Conservation (phyloP, 805 yeast species). For the Ogataea philodendri region DNA sequence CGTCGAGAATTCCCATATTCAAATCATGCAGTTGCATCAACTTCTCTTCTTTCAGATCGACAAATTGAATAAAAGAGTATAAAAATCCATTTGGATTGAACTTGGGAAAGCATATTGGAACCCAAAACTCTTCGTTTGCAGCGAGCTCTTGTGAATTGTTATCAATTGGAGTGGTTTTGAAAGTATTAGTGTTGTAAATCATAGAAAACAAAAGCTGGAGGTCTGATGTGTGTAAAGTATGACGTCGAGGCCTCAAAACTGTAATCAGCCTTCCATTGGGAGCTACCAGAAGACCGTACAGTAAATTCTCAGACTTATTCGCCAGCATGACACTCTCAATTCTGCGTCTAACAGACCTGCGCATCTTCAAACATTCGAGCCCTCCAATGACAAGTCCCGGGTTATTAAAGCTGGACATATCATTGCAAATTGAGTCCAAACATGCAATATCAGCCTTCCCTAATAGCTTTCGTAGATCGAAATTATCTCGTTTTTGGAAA, state of each 20-base stretch:
- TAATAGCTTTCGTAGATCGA: constrained; percentile 73
- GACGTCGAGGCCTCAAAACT: constrained; percentile 72
- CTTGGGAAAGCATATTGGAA: constrained; percentile 88
- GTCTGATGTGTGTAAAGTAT: constrained; percentile 79
- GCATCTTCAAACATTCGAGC: constrained; percentile 58
- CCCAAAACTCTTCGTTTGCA: constrained; percentile 77
- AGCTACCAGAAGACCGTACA: constrained; percentile 74
- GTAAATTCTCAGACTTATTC: constrained; percentile 50
- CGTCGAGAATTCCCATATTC: constrained; percentile 20
- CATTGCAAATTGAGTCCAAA: constrained; percentile 59
- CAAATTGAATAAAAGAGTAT: constrained; percentile 71
- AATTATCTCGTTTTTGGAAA: constrained; percentile 70
- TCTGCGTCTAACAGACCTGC: constrained; percentile 53
- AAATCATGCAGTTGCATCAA: constrained; percentile 32
- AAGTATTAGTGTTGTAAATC: constrained; percentile 57
- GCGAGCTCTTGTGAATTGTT: constrained; percentile 19
- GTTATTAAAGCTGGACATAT: constrained; percentile 47
- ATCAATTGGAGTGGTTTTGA: constrained; percentile 37
- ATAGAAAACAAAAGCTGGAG: constrained; percentile 70
- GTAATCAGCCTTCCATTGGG: constrained; percentile 64
- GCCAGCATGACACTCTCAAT: constrained; percentile 54
- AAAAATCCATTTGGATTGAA: constrained; percentile 87
- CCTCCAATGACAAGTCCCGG: constrained; percentile 66
- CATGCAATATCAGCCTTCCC: constrained; percentile 74
- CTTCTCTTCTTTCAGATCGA: constrained; percentile 39